Evolutionary conservation across 768 basidiomycete species (phyloP).

Genomic region (Nidularia pulvinata): DNA sequence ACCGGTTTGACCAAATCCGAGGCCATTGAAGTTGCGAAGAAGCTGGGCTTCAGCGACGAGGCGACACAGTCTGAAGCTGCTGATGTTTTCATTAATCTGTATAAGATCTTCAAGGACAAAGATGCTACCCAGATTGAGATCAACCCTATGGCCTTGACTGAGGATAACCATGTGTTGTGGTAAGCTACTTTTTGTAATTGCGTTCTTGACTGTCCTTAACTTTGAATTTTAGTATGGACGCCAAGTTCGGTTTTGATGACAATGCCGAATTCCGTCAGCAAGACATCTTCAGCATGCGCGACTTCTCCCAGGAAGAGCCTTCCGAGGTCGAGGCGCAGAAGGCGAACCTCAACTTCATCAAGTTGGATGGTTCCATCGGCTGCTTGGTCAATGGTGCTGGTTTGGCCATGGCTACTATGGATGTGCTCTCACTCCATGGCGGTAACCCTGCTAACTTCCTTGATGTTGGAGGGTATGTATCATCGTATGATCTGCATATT

Average conservation of each 20-base stretch:
- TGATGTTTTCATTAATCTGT: constrained; percentile 90
- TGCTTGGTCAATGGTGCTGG: constrained; percentile 99
- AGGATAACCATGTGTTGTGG: constrained; percentile 93
- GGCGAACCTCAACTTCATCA: constrained; percentile 97
- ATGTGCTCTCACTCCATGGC: constrained; percentile 95
- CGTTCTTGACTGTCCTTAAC: constrained; percentile 1
- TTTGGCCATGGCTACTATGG: constrained; percentile 99
- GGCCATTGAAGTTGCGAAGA: constrained; percentile 80
- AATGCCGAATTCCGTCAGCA: constrained; percentile 98
- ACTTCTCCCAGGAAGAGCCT: constrained; percentile 93
- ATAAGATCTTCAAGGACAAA: constrained; percentile 97
- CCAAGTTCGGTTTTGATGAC: constrained; percentile 99
- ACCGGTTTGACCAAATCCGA: constrained; percentile 75
- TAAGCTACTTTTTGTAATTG: constrained; percentile 30
- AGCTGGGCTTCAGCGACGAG: constrained; percentile 84
- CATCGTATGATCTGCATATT: neutral
- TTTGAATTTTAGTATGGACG: constrained; percentile 84
- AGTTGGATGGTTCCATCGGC: constrained; percentile 96
- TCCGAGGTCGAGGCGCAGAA: constrained; percentile 98
- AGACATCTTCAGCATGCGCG: constrained; percentile 87
- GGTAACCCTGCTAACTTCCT: constrained; percentile 99
- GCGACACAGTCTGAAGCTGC: constrained; percentile 83
- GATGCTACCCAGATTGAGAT: constrained; percentile 99
- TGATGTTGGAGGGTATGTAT: constrained; percentile 88
- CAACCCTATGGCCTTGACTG: constrained; percentile 94